phyloP scores from a whole-genome alignment of 148 eudicot species.

The Arctostaphylos glauca region DNA sequence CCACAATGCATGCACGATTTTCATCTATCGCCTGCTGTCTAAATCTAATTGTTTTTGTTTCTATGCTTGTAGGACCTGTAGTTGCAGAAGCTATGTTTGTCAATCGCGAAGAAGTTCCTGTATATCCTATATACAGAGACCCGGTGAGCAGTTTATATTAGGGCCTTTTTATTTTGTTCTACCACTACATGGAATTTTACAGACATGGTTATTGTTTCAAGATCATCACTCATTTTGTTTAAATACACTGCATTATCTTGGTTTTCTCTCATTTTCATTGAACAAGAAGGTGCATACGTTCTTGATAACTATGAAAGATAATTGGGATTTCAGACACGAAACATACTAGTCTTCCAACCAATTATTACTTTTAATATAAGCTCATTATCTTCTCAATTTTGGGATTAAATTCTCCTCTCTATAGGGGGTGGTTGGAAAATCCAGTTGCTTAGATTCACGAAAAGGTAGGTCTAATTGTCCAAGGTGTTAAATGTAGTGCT shows the following conservation, averaged over 20 bases:
- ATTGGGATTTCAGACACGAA: background rate
- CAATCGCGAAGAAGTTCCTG: slow-evolving; percentile 88
- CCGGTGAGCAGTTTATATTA: slow-evolving; percentile 55
- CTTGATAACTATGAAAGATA: background rate
- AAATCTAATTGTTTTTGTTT: slow-evolving; percentile 1
- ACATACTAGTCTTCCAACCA: background rate
- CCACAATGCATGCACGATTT: background rate
- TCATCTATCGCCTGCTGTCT: background rate
- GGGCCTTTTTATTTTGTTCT: background rate
- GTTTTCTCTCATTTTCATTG: background rate
- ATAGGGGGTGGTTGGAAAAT: background rate
- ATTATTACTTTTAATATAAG: background rate
- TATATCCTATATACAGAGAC: slow-evolving; percentile 86
- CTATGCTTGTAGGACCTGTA: slow-evolving; percentile 64
- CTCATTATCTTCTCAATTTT: background rate
- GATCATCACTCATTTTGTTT: background rate
- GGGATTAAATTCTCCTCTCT: background rate
- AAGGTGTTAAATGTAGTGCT: background rate
- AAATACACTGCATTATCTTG: background rate
- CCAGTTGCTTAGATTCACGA: background rate
- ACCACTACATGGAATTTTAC: background rate
- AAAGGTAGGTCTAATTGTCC: background rate
- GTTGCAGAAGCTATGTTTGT: slow-evolving; percentile 98
- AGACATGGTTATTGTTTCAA: background rate
- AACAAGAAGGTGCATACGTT: background rate